These are phyloP conservation scores for Ophiostoma tasmaniense DNA, from an alignment of 2,329 filamentous ascomycete genomes.

Conservation along the genomic window DNA sequence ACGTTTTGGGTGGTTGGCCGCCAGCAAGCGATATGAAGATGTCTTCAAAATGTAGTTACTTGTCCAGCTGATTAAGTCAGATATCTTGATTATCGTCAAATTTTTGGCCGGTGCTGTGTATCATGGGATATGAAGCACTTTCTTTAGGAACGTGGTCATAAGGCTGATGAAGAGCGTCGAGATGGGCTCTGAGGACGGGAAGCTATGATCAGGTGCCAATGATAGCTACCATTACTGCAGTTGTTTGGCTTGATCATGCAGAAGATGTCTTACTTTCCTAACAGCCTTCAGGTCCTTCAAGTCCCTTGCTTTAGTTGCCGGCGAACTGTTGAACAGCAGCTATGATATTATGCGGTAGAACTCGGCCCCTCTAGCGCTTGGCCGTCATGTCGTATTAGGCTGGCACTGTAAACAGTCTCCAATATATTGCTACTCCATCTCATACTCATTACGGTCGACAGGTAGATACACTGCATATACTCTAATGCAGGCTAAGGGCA, in stretches of 20 bases:
- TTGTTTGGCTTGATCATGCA: neutral
- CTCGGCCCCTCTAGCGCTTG: too few species aligned
- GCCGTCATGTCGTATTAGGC: neutral
- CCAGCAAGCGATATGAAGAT: neutral
- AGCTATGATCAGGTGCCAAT: neutral
- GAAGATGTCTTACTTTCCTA: neutral
- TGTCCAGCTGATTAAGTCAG: neutral
- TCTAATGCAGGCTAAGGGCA: neutral
- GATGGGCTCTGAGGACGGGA: neutral
- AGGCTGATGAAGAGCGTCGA: neutral
- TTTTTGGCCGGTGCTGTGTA: neutral
- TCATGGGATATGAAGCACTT: neutral
- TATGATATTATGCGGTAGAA: too few species aligned
- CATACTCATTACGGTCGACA: neutral
- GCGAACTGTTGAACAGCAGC: neutral
- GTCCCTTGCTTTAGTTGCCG: neutral
- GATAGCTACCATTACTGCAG: neutral
- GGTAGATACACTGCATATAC: neutral
- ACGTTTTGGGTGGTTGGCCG: constrained; percentile 1
- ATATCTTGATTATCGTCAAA: neutral
- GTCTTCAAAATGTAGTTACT: neutral
- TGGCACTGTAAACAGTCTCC: neutral
- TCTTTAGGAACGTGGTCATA: neutral
- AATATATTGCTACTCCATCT: neutral
- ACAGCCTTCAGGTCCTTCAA: neutral